phyloP scores from a whole-genome alignment of 805 yeast genomes.

The Saturnispora gosingensis region DNA sequence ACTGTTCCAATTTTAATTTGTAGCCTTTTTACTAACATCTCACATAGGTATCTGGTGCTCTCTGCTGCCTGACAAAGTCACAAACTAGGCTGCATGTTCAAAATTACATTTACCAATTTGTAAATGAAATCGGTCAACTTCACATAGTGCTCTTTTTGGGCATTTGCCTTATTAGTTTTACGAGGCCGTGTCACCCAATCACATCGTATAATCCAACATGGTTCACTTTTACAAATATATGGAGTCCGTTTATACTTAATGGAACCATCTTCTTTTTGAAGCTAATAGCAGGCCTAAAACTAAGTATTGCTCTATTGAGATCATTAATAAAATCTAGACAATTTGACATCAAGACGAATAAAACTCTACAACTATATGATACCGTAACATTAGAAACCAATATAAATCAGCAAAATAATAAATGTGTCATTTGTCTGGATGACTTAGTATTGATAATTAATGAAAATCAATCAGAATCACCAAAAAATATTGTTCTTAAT shows the following conservation, averaged over 20 bases:
- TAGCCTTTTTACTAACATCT: neutral
- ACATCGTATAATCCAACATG: slow-evolving; percentile 3
- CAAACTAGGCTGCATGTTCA: slow-evolving; percentile 11
- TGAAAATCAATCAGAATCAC: neutral
- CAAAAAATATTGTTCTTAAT: slow-evolving; percentile 5
- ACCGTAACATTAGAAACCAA: neutral
- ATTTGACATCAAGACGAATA: slow-evolving; percentile 9
- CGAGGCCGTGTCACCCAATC: slow-evolving; percentile 5
- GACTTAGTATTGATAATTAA: neutral
- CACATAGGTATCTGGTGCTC: slow-evolving; percentile 12
- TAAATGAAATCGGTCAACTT: slow-evolving; percentile 7
- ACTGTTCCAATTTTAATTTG: neutral
- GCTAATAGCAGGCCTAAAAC: slow-evolving; percentile 11
- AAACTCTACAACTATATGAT: slow-evolving; percentile 1
- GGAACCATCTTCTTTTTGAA: slow-evolving; percentile 12
- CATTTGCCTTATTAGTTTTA: slow-evolving; percentile 9
- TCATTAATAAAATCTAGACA: slow-evolving; percentile 14
- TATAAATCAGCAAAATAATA: slow-evolving; percentile 10
- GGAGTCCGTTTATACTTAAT: slow-evolving; percentile 12
- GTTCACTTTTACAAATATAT: slow-evolving; percentile 9
- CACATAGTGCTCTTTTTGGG: slow-evolving; percentile 7
- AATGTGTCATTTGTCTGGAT: slow-evolving; percentile 16
- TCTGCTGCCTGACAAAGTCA: slow-evolving; percentile 12
- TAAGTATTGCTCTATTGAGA: slow-evolving; percentile 12
- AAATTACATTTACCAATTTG: slow-evolving; percentile 9